Base-by-base conservation (phyloP, 1,284 basidiomycete genomes). In the Trichosporon faecale region DNA sequence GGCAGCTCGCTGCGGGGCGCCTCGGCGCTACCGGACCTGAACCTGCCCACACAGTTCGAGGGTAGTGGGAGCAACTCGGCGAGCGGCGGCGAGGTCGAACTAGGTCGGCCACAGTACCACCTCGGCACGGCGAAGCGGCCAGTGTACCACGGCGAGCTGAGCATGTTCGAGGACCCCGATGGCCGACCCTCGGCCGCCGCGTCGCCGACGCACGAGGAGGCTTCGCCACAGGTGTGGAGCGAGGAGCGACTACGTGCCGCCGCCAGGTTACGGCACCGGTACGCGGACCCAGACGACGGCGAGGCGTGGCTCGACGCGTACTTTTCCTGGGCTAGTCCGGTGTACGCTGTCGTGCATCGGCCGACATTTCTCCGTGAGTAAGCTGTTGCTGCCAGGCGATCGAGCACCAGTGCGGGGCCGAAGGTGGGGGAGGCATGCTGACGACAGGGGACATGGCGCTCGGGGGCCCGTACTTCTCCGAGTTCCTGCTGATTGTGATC, bases 401-500 rank as follows among this genome's bases (percentile, higher is more conserved):
- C n/a, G n/a, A n/a, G n/a, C 11, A 18, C 25, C 23, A 23, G 9
- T 25, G 31, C 49, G 55, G 12, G 4, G 29, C 16, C 57, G 55
- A 18, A 25, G 18, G 49, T 46, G 55, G 9, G 18, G 55, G 14
- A 5, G 29, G 16, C 16, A 29, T n/a, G 57, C 57, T 31, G 29
- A 29, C 14, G 18, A 8, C 57, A 61, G 70, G 74, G 16, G 74
- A 76, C 52, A 76, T 76, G 74, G 74, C 74, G 2, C 27, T 70
- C 12, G 69, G 72, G 25, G 74, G 74, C 0, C 74, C 71, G 12
- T 73, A 74, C 69, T 76, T 74, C 25, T 72, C 72, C 35, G 69
- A 74, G 21, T 68, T 76, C 16, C 70, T 76, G n/a, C 64, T 76
- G 25, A 61, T 76, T 9, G 71, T 71, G 35, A 68, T 74, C 63